Conservation (phyloP, 2,329 filamentous ascomycete species). For the Monosporascus cannonballus region DNA sequence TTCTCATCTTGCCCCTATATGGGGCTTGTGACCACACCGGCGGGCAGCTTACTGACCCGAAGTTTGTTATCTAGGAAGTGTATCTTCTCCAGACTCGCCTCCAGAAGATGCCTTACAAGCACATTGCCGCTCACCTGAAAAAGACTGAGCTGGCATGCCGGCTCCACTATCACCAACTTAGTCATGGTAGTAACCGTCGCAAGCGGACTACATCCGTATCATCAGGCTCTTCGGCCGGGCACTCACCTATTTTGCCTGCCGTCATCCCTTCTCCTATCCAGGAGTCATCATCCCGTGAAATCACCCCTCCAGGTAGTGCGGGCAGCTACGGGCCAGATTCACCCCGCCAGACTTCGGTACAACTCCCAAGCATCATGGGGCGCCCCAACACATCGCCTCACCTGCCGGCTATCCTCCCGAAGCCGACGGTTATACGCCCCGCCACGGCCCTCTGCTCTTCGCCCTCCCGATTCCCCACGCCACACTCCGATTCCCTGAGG, state of each 20-base stretch:
- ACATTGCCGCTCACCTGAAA: constrained; percentile 77
- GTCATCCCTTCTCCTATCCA: constrained; percentile 45
- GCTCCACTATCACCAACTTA: constrained; percentile 81
- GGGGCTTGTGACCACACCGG: neutral
- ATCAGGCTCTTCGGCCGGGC: constrained; percentile 52
- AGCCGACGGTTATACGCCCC: constrained; percentile 50
- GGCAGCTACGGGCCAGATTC: constrained; percentile 40
- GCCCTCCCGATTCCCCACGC: constrained; percentile 33
- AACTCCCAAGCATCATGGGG: constrained; percentile 47
- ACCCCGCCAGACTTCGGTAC: constrained; percentile 36
- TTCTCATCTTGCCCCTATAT: neutral
- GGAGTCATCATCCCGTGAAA: constrained; percentile 42
- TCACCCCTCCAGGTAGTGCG: constrained; percentile 40
- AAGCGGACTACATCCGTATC: constrained; percentile 69
- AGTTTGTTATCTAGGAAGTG: constrained; percentile 52
- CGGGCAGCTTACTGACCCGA: constrained; percentile 6
- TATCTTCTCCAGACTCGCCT: constrained; percentile 79
- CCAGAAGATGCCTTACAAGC: constrained; percentile 88
- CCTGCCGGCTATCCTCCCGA: constrained; percentile 59
- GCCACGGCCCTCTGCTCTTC: constrained; percentile 30
- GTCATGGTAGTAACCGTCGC: constrained; percentile 73
- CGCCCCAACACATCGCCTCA: constrained; percentile 40
- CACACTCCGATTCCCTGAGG: constrained; percentile 34
- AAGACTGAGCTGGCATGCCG: constrained; percentile 86
- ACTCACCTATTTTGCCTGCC: constrained; percentile 44